phyloP scores from a whole-genome alignment of 495 filamentous ascomycete genomes.

The Penicillium bialowiezense region DNA sequence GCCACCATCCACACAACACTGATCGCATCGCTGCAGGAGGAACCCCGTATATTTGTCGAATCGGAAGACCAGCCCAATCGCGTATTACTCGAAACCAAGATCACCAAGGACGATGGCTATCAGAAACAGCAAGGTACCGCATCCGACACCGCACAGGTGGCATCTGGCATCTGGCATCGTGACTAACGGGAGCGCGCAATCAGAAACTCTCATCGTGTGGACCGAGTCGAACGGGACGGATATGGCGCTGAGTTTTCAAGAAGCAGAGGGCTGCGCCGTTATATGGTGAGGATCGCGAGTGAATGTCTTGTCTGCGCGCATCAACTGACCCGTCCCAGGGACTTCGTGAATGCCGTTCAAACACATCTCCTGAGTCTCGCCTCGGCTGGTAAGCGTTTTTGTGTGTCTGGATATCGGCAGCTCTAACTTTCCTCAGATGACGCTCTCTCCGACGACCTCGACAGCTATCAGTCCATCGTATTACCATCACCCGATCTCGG shows the following conservation, averaged over 20 bases:
- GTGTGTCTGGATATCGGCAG: background rate
- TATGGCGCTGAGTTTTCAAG: slow-evolving; percentile 98
- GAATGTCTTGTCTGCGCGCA: slow-evolving; percentile 3
- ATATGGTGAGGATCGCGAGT: slow-evolving; percentile 68
- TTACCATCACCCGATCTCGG: slow-evolving; percentile 76
- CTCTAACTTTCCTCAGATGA: slow-evolving; percentile 55
- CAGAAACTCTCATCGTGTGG: slow-evolving; percentile 98
- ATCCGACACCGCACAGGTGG: slow-evolving; percentile 17
- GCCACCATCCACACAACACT: slow-evolving; percentile 3
- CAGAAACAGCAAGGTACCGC: slow-evolving; percentile 92
- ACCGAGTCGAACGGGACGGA: slow-evolving; percentile 84
- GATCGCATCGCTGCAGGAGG: slow-evolving; percentile 51
- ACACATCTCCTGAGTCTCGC: slow-evolving; percentile 55
- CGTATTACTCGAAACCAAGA: slow-evolving; percentile 79
- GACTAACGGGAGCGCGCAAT: slow-evolving; percentile 26
- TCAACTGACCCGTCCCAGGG: slow-evolving; percentile 53
- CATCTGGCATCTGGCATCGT: slow-evolving; percentile 14
- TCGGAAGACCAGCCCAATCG: slow-evolving; percentile 88
- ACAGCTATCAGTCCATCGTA: slow-evolving; percentile 63
- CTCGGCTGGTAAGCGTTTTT: slow-evolving; percentile 45
- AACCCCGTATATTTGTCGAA: slow-evolving; percentile 84
- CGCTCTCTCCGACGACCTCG: slow-evolving; percentile 86
- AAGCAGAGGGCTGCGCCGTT: slow-evolving; percentile 86
- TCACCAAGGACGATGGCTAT: slow-evolving; percentile 92
- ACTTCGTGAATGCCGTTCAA: slow-evolving; percentile 85